These are phyloP conservation scores for Vaccinium macrocarpon DNA, from an alignment of 148 eudicot genomes.

Conservation along the genomic window DNA sequence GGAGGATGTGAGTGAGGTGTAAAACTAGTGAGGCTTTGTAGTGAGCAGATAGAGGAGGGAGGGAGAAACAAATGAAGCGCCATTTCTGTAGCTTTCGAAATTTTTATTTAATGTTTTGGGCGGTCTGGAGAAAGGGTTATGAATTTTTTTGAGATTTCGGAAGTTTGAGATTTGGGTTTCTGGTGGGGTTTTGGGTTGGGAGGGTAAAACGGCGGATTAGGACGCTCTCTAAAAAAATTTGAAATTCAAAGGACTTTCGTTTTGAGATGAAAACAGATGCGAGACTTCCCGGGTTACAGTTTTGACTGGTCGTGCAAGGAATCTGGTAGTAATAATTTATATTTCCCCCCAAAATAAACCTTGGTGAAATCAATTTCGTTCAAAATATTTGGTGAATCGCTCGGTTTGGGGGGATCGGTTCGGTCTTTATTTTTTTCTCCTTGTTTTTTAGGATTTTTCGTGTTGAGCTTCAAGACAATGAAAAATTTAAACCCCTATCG, in stretches of 20 bases:
- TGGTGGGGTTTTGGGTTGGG: not conserved
- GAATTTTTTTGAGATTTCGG: not conserved
- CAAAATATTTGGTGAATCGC: too few species aligned
- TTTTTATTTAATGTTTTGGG: not conserved
- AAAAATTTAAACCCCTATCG: too few species aligned
- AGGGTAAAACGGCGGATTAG: not conserved
- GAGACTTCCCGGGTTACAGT: not conserved
- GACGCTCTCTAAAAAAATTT: not conserved
- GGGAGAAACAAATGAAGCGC: not conserved
- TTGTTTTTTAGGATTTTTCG: too few species aligned
- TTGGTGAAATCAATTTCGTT: too few species aligned
- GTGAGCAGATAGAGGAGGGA: not conserved
- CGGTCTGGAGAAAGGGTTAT: not conserved
- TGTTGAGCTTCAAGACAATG: too few species aligned
- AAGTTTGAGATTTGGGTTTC: slow-evolving; percentile 8
- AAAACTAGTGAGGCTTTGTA: not conserved
- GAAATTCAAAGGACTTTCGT: not conserved
- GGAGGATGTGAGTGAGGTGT: not conserved
- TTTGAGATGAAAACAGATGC: not conserved
- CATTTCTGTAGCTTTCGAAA: slow-evolving; percentile 14
- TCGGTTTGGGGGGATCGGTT: too few species aligned
- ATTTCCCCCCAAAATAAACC: too few species aligned
- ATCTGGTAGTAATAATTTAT: too few species aligned
- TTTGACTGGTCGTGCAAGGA: not conserved
- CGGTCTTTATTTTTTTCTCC: too few species aligned